Base-by-base conservation (phyloP, 495 filamentous ascomycete genomes). In the Oidiodendron maius region DNA sequence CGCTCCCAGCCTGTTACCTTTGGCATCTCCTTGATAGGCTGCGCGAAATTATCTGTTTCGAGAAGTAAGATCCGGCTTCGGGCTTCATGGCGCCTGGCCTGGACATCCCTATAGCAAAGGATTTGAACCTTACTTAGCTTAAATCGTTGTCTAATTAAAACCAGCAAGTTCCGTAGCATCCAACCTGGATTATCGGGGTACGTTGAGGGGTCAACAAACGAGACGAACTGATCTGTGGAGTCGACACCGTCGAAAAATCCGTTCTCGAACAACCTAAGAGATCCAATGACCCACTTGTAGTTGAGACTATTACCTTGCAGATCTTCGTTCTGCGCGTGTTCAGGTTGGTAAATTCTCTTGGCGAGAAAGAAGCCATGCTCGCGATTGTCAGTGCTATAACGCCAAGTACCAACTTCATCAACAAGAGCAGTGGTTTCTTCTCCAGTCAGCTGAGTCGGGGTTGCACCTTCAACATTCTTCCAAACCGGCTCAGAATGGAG, bases 1-100 rank as follows among this genome's bases (percentile, higher is more conserved):
- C 91, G 83, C 64, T 98, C 93, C 93, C 93, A 98, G 26, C 93
- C 93, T 4, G 89, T 95, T 12, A 91, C 81, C 61, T 89, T 95
- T 13, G 93, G 93, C 48, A 71, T 61, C 9, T 58, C 61, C 35
- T 25, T 44, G 16, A 41, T 43, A 1, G 35, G 47, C 44, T 23
- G 16, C 41, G 16, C 50, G 9, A 21, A 21, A 24, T 25, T 39
- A 28, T 26, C 23, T 41, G 82, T 77, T 51, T 77, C 66, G 22
- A 97, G 64, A 20, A 75, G 73, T 40, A 96, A 65, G 21, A 95
- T 77, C 40, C 89, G 76, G 61, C 89, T 96, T 55, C 85, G 80
- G 5, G 85, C 79, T 59, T 89, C 80, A 58, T 89, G 85, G 45
- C 89, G 78, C 23, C 72, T 78, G 4, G 79, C 59, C 40, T 89